Conservation (phyloP, 768 basidiomycete species). For the Leccinum rimulosum region DNA sequence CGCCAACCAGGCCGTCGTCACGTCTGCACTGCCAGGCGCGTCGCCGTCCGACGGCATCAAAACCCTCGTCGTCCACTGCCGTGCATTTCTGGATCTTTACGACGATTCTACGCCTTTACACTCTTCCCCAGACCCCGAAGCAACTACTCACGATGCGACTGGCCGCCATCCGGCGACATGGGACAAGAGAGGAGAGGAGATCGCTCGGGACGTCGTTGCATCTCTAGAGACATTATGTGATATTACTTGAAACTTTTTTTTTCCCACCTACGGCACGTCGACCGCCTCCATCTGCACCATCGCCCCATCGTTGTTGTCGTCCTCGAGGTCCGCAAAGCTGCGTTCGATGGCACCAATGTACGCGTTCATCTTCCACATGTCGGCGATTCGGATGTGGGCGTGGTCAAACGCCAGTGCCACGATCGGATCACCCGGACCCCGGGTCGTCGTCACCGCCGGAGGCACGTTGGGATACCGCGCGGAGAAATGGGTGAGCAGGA, state of each 20-base stretch:
- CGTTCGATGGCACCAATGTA: constrained; percentile 73
- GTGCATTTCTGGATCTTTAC: constrained; percentile 43
- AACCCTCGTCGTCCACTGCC: constrained; percentile 35
- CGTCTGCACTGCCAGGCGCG: constrained; percentile 36
- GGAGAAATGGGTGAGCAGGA: constrained; percentile 95
- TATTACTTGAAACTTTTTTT: background rate
- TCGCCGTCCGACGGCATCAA: constrained; percentile 30
- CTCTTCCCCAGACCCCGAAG: constrained; percentile 21
- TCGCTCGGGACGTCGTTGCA: constrained; percentile 48
- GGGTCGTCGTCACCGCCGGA: constrained; percentile 32
- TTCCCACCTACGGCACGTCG: constrained; percentile 18
- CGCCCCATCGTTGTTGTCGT: constrained; percentile 33
- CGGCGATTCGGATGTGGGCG: constrained; percentile 63
- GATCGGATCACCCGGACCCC: constrained; percentile 36
- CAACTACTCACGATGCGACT: background rate
- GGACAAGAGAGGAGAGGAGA: constrained; percentile 39
- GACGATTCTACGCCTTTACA: constrained; percentile 31
- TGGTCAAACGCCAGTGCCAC: constrained; percentile 84
- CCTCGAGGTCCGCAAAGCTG: constrained; percentile 52
- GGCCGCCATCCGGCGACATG: constrained; percentile 13
- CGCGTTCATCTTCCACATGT: constrained; percentile 83
- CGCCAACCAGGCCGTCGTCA: constrained; percentile 32
- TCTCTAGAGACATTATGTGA: constrained; percentile 43
- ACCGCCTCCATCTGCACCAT: constrained; percentile 5
- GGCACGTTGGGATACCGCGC: constrained; percentile 91